A percentile compares a stretch with the other conserved stretches of the same genome.
phyloP scores from a whole-genome alignment of 352 stramenopile species.

The Globisporangium apiculatum region DNA sequence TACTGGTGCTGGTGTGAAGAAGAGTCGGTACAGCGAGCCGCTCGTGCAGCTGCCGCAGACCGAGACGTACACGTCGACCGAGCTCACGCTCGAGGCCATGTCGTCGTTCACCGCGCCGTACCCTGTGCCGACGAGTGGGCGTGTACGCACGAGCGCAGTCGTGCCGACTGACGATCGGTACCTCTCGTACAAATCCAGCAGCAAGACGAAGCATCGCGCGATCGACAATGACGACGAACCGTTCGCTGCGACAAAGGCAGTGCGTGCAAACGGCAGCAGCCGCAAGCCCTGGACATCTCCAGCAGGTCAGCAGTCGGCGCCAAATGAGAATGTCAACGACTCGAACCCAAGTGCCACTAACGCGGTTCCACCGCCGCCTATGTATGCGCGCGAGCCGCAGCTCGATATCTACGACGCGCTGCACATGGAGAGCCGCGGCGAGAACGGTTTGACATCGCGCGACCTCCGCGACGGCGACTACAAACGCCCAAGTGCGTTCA shows the following conservation, averaged over 20 bases:
- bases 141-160: background rate
- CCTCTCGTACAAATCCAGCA: conserved; percentile 32
- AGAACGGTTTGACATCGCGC: conserved; percentile 20
- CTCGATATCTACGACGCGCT: conserved; percentile 57
- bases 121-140: background rate
- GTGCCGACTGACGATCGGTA: conserved; percentile 16
- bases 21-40: conserved; percentile 14
- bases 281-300: conserved; percentile 5
- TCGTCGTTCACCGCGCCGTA: conserved; percentile 3
- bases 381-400: conserved; percentile 34
- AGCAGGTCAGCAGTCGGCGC: background rate
- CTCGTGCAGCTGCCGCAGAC: conserved; percentile 5
- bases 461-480: conserved; percentile 23
- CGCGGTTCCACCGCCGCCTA: background rate
- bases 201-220: conserved; percentile 9
- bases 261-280: background rate
- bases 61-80: background rate
- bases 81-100: conserved; percentile 7
- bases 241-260: background rate
- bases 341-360: conserved; percentile 4
- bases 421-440: conserved; percentile 27
- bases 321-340: conserved; percentile 4
- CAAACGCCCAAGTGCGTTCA: conserved; percentile 52
- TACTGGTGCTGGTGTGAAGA: conserved; percentile 4
- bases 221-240: conserved; percentile 11